Percentiles rank a stretch among this genome's conserved stretches.
Evolutionary conservation across 176 grass and related monocot species (phyloP).

Genomic region (Carex cristatella): DNA sequence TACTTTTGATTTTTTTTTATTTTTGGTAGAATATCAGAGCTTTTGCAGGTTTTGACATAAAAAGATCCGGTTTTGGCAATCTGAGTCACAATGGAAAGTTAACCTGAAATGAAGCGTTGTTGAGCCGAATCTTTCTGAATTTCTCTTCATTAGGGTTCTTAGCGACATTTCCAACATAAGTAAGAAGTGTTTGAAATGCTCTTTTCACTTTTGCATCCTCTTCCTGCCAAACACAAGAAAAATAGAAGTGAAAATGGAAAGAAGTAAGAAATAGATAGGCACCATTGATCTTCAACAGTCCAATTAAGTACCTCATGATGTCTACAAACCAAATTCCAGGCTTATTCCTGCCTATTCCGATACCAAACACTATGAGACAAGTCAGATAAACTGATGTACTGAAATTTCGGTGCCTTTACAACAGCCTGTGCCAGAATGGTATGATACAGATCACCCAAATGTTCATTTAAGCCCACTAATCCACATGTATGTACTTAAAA

Average conservation of each 20-base stretch:
- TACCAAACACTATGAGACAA: neutral
- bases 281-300: neutral
- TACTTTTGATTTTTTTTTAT: neutral
- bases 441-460: neutral
- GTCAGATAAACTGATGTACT: neutral
- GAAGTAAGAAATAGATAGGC: neutral
- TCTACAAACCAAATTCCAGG: neutral
- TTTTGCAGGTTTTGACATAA: neutral
- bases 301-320: neutral
- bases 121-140: conserved; percentile 91
- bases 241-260: neutral
- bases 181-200: conserved; percentile 91
- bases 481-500: neutral
- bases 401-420: neutral
- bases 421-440: neutral
- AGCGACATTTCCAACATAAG: conserved; percentile 66
- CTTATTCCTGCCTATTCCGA: neutral
- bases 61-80: neutral
- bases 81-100: neutral
- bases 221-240: conserved; percentile 39
- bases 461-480: neutral
- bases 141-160: conserved; percentile 85
- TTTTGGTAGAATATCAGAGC: neutral
- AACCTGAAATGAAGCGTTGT: conserved; percentile 80
- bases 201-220: conserved; percentile 80